These are phyloP conservation scores for Trypanosoma caninum DNA, from an alignment of 208 protist genomes.

Conservation along the genomic window DNA sequence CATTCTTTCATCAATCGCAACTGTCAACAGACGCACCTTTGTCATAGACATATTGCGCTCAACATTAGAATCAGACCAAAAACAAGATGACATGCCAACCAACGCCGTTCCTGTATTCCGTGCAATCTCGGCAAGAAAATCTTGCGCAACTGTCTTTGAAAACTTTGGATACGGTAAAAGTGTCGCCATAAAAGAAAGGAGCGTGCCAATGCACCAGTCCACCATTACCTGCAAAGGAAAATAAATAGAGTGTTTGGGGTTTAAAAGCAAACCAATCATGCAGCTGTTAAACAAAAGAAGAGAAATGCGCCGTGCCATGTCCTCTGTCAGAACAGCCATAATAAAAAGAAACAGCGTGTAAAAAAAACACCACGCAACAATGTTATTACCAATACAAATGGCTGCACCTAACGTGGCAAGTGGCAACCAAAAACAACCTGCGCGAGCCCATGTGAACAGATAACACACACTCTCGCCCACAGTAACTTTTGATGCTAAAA, in stretches of 20 bases:
- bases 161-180: slow-evolving; percentile 83
- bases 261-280: slow-evolving; percentile 61
- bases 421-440: slow-evolving; percentile 75
- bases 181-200: slow-evolving; percentile 55
- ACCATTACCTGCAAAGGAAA: slow-evolving; percentile 81
- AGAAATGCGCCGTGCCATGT: slow-evolving; percentile 64
- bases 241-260: slow-evolving; percentile 22
- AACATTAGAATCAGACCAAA: slow-evolving; percentile 84
- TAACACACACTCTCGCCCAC: slow-evolving; percentile 74
- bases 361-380: slow-evolving; percentile 64
- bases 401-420: slow-evolving; percentile 64
- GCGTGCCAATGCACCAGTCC: slow-evolving; percentile 83
- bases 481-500: slow-evolving; percentile 61
- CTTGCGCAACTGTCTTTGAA: slow-evolving; percentile 63
- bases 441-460: slow-evolving; percentile 67
- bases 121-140: slow-evolving; percentile 40
- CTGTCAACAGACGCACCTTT: slow-evolving; percentile 67
- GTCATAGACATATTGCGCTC: slow-evolving; percentile 85
- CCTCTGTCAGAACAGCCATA: slow-evolving; percentile 75
- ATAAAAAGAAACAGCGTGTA: slow-evolving; percentile 77
- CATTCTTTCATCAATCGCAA: slow-evolving; percentile 62
- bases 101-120: slow-evolving; percentile 68
- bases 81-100: slow-evolving; percentile 69
- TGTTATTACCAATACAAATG: slow-evolving; percentile 53
- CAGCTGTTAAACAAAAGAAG: slow-evolving; percentile 89